These are phyloP conservation scores for Monilinia laxa DNA, from an alignment of 2,329 filamentous ascomycete genomes.

Conservation along the genomic window DNA sequence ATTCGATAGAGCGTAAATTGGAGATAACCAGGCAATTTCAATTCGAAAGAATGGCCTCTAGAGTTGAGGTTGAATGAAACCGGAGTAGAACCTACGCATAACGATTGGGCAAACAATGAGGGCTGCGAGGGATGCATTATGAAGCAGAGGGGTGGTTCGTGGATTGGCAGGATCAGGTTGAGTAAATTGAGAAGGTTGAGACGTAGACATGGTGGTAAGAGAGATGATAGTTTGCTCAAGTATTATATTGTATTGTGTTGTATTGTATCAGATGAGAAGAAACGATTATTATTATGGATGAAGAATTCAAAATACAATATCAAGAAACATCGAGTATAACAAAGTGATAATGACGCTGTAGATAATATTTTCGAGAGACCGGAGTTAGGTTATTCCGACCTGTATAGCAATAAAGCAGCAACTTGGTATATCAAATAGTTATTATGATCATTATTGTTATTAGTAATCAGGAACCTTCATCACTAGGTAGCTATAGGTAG, in stretches of 20 bases:
- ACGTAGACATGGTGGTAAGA: constrained; percentile 9
- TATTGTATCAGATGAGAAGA: too few relatives aligned
- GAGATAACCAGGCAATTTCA: too few relatives aligned
- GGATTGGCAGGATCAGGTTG: constrained; percentile 8
- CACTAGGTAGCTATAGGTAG: too few relatives aligned
- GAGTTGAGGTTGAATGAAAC: not conserved
- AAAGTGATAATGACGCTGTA: not conserved
- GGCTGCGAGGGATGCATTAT: constrained; percentile 44
- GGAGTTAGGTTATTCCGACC: constrained; percentile 12
- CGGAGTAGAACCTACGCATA: constrained; percentile 34
- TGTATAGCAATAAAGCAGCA: not conserved
- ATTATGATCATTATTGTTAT: too few relatives aligned
- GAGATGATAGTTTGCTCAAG: too few relatives aligned
- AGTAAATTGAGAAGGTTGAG: constrained; percentile 9
- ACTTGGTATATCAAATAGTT: not conserved
- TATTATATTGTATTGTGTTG: too few relatives aligned
- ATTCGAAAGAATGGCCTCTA: not conserved
- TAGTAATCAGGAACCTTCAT: too few relatives aligned
- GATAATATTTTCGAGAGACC: constrained; percentile 1
- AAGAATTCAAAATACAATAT: not conserved
- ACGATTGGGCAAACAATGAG: constrained; percentile 55
- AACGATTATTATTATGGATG: too few relatives aligned
- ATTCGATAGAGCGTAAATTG: not conserved
- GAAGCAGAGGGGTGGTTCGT: constrained; percentile 27
- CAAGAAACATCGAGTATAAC: not conserved